phyloP scores from a whole-genome alignment of 2,329 filamentous ascomycete genomes.

The Neofusicoccum cordaticola region DNA sequence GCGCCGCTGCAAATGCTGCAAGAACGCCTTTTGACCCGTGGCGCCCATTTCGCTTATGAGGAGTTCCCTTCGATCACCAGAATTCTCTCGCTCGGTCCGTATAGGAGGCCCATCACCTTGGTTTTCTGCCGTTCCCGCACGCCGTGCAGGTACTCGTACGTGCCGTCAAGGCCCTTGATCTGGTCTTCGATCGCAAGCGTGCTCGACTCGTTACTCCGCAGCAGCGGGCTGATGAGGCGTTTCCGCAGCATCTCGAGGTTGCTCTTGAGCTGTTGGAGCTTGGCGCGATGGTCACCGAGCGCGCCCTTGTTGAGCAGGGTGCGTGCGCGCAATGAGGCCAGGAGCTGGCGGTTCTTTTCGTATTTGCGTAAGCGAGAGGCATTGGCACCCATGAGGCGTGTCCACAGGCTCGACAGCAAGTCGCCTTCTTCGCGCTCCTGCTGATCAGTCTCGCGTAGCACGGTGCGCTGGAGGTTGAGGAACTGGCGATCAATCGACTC shows the following conservation, averaged over 20 bases:
- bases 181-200: constrained; percentile 79
- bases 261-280: constrained; percentile 77
- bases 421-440: constrained; percentile 81
- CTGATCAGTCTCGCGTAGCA: constrained; percentile 76
- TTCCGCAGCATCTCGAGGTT: constrained; percentile 80
- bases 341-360: constrained; percentile 80
- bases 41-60: constrained; percentile 10
- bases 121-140: constrained; percentile 78
- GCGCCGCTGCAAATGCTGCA: constrained; percentile 16
- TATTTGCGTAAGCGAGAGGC: constrained; percentile 79
- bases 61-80: constrained; percentile 17
- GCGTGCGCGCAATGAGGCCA: constrained; percentile 74
- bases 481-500: constrained; percentile 89
- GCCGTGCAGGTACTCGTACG: constrained; percentile 71
- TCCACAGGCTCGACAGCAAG: constrained; percentile 81
- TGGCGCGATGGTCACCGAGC: constrained; percentile 81
- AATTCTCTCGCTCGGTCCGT: constrained; percentile 15
- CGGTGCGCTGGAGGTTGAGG: constrained; percentile 78
- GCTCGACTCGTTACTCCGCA: constrained; percentile 65
- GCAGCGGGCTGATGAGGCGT: constrained; percentile 80
- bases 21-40: constrained; percentile 11
- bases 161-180: constrained; percentile 76
- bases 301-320: constrained; percentile 86
- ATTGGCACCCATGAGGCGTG: constrained; percentile 74
- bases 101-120: constrained; percentile 69